Percentiles rank a stretch among this genome's conserved stretches.
Evolutionary conservation across 768 basidiomycete genomes (phyloP).

Genomic region (Suillus brevipes): DNA sequence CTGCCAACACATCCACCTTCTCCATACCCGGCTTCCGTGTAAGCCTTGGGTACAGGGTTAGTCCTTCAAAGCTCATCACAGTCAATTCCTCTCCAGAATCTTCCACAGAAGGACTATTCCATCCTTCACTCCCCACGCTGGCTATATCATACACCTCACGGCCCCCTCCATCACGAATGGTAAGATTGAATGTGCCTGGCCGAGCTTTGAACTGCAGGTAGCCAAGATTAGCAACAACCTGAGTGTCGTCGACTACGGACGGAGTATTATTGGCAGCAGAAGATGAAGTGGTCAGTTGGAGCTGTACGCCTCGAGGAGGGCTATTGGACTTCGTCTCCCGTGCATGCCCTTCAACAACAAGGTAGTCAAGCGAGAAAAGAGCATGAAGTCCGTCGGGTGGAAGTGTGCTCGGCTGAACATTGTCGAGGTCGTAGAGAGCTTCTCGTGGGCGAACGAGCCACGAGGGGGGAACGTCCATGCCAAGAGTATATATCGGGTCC

Average conservation of each 20-base stretch:
- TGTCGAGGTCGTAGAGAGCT: conserved; percentile 92
- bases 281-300: conserved; percentile 65
- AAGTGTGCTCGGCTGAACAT: conserved; percentile 80
- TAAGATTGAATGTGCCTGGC: conserved; percentile 83
- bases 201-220: conserved; percentile 95
- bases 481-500: conserved; percentile 92
- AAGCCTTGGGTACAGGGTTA: conserved; percentile 85
- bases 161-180: conserved; percentile 81
- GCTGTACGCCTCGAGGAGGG: conserved; percentile 88
- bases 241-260: conserved; percentile 74
- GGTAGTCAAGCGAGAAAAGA: conserved; percentile 84
- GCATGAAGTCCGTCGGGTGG: conserved; percentile 66
- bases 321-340: conserved; percentile 63
- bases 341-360: conserved; percentile 94
- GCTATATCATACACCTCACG: conserved; percentile 78
- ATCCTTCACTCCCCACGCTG: conserved; percentile 87
- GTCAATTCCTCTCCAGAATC: conserved; percentile 74
- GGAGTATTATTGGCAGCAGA: conserved; percentile 35
- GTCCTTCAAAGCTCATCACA: conserved; percentile 86
- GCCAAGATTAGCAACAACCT: conserved; percentile 91
- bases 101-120: conserved; percentile 74
- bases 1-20: conserved; percentile 72
- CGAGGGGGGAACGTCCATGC: conserved; percentile 85
- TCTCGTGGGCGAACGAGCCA: conserved; percentile 94
- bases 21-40: conserved; percentile 75